Evolutionary conservation across 805 yeast species (phyloP).

Genomic region (Candida silvatica): DNA sequence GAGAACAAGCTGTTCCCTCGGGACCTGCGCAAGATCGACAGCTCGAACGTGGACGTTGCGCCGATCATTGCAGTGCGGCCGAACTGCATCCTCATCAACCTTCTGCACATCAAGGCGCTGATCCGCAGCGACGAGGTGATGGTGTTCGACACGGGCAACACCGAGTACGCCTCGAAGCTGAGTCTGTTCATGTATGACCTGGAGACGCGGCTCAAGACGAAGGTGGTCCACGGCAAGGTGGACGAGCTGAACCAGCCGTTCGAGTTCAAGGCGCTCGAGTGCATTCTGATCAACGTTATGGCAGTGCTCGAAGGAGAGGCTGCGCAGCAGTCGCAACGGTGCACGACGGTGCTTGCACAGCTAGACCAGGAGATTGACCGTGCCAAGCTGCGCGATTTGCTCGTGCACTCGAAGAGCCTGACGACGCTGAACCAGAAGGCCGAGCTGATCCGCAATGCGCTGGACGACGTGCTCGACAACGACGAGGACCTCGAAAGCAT

Average conservation of each 20-base stretch:
- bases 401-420: constrained; percentile 64
- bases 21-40: constrained; percentile 79
- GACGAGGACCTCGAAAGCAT: constrained; percentile 79
- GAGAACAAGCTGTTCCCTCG: constrained; percentile 75
- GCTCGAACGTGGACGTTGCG: constrained; percentile 67
- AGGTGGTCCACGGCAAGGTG: constrained; percentile 19
- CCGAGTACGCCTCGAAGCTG: constrained; percentile 56
- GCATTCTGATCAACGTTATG: constrained; percentile 74
- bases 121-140: constrained; percentile 73
- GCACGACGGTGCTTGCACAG: constrained; percentile 58
- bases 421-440: constrained; percentile 71
- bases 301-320: constrained; percentile 72
- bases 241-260: constrained; percentile 38
- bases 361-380: constrained; percentile 77
- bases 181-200: constrained; percentile 81
- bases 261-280: constrained; percentile 79
- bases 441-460: constrained; percentile 63
- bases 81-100: constrained; percentile 69
- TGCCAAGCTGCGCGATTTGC: constrained; percentile 59
- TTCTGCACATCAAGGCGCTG: constrained; percentile 83
- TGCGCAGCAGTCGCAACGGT: constrained; percentile 42
- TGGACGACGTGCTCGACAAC: constrained; percentile 77
- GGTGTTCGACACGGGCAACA: constrained; percentile 68
- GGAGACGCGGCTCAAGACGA: constrained; percentile 55
- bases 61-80: constrained; percentile 81